phyloP scores from a whole-genome alignment of 148 eudicot species.

The Rhododendron griersonianum region DNA sequence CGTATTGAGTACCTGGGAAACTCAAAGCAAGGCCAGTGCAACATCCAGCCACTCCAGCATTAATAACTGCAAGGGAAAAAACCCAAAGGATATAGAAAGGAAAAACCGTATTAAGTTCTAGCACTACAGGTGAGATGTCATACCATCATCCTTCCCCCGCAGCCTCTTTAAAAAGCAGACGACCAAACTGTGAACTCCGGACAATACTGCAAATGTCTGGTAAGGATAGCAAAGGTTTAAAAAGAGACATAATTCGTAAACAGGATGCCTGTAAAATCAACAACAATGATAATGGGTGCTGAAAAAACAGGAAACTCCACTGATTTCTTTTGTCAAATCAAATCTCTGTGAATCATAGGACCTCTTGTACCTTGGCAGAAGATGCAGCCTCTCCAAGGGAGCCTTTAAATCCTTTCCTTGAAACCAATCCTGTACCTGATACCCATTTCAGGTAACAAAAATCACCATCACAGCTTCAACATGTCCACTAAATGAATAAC shows the following conservation, averaged over 20 bases:
- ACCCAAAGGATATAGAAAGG: neutral
- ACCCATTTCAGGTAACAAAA: neutral
- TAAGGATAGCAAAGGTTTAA: neutral
- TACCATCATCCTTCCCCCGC: constrained; percentile 94
- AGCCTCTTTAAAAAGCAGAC: constrained; percentile 79
- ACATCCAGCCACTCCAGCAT: constrained; percentile 96
- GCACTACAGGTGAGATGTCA: constrained; percentile 1
- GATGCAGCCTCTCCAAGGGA: constrained; percentile 75
- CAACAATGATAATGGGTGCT: neutral
- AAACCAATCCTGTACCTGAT: constrained; percentile 74
- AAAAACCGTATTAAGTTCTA: neutral
- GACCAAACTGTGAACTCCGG: constrained; percentile 85
- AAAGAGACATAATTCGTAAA: neutral
- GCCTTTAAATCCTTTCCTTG: constrained; percentile 80
- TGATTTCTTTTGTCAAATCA: neutral
- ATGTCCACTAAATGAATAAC: neutral
- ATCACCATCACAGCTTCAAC: neutral
- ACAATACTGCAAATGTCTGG: constrained; percentile 85
- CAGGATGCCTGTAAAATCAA: neutral
- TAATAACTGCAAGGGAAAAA: constrained; percentile 45
- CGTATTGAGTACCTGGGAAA: constrained; percentile 57
- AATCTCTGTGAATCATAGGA: neutral
- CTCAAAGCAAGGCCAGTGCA: constrained; percentile 90
- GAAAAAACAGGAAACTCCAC: neutral
- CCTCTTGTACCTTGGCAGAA: constrained; percentile 63